Evolutionary conservation across 2,329 filamentous ascomycete genomes (phyloP), one percentile per base, ranked within the genome.

Genomic region (Fusarium abutilonis): DNA sequence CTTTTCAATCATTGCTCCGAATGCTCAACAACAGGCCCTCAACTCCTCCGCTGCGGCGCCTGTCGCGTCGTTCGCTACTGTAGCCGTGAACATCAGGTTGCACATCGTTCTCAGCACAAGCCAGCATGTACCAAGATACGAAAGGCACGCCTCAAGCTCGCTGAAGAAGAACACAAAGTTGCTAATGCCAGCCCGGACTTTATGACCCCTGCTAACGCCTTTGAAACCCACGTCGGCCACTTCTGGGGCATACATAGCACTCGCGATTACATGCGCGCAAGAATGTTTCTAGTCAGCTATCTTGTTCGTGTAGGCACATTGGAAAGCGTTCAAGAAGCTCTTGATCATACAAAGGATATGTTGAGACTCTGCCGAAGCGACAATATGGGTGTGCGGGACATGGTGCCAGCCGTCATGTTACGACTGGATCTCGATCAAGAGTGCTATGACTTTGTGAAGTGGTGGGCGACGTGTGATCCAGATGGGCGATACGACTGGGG

Each of bases 371-470:
- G 40, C 49, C 67, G 65, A 19, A 52, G 52, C 19, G 70, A 73
- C 46, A 57, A 64, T 21, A 19, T 68, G 38, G 61, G 64, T 34
- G 19, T 68, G 28, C 66, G 68, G 31, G 52, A 67, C 28, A 50
- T 65, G 4, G 36, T 71, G 35, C 69, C 70, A 6, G 40, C 52
- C 17, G 64, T 75, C 19, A 43, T 72, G 41, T 66, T 76, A 31
- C 71, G 70, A 21, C 67, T 76, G 7, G 73, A 63, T 26, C 63
- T 60, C 26, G 74, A 75, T 39, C 74, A 76, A 51, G 72, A 74
- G 38, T 74, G 72, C 67, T 82, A 81, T 63, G 77, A 80, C 61
- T 82, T 82, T 51, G 31, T 81, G 64, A 83, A 80, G 68, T 83
- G 78, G 80, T 83, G 73, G 73, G 67, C 59, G 6, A 72, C 67